Base-by-base conservation (phyloP, 306 rosid genomes). In the Arachis hypogaea region DNA sequence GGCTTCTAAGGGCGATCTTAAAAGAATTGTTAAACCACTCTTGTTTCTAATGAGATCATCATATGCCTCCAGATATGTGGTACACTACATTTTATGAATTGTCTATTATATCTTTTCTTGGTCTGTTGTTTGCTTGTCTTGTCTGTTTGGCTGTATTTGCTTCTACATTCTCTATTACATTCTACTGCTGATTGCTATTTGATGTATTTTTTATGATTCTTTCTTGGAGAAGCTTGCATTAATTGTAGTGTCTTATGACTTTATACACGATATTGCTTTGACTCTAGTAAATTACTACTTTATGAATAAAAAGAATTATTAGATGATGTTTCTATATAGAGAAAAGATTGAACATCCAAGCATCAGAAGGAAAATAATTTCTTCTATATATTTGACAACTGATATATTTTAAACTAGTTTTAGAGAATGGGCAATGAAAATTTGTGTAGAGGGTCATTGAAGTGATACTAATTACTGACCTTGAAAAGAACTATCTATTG, bases 61-160 rank as follows among this genome's bases (percentile, higher is more conserved):
- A n/a, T 72, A 51, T 68, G 88, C 90, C 74, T 87, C 98, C 59
- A 86, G 90, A 88, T 89, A 88, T 69, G 99, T 95, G 96, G 99
- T 92, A 88, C 49, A 75, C 68, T 29, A 9, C 71, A 59, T 82
- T 71, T 80, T 72, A 76, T 56, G 57, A 68, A 46, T 49, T 58
- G 38, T 44, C 79, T 57, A 55, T 50, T 81, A 56, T 11, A n/a
- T 52, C 6, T 11, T 12, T 51, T 51, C 22, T 52, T 14, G 58
- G 8, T 52, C 14, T n/a, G 7, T 52, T 52, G 22, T 52, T 52
- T n/a, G 22, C 29, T 52, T 52, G 57, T 51, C 11, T 49, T 11
- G 0, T 49, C 28, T 7, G 6, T 52, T 6, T n/a, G 28, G 28
- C 0, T 55, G 59, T 47, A 11, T 12, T 40, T 12, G 12, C 33